Percentiles rank a stretch among this genome's conserved stretches.
phyloP scores from a whole-genome alignment of 1,284 basidiomycete genomes.

The Sporisorium graminicola region DNA sequence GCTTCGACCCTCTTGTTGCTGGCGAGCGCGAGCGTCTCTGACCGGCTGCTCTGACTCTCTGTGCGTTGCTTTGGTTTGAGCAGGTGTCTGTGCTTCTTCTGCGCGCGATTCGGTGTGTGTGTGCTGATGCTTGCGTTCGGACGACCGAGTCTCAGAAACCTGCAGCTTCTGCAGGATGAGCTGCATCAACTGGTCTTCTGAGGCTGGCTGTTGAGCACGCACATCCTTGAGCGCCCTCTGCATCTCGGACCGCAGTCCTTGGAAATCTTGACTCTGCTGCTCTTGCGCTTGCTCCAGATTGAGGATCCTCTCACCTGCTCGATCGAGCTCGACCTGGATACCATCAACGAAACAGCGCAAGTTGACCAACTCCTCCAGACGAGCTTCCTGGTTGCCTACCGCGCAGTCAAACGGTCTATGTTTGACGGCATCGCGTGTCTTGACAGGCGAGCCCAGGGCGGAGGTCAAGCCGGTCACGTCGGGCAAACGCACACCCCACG shows the following conservation, averaged over 20 bases:
- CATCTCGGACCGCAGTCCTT: conserved; percentile 43
- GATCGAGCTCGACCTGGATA: conserved; percentile 51
- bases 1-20: conserved; percentile 20
- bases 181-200: conserved; percentile 33
- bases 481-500: conserved; percentile 40
- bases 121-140: conserved; percentile 2
- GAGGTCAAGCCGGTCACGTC: conserved; percentile 59
- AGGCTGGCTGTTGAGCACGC: conserved; percentile 7
- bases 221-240: conserved; percentile 40
- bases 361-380: conserved; percentile 50
- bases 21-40: neutral
- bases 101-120: neutral
- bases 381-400: conserved; percentile 41
- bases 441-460: conserved; percentile 51
- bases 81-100: neutral
- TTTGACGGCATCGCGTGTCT: conserved; percentile 38
- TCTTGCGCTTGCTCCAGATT: conserved; percentile 51
- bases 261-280: conserved; percentile 50
- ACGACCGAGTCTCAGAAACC: neutral
- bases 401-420: conserved; percentile 45
- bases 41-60: neutral
- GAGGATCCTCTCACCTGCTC: conserved; percentile 51
- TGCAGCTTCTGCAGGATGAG: conserved; percentile 31
- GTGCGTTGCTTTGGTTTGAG: neutral
- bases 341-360: conserved; percentile 51